Evolutionary conservation across 257 asterid genomes (phyloP).

Genomic region (Penstemon eatonii): DNA sequence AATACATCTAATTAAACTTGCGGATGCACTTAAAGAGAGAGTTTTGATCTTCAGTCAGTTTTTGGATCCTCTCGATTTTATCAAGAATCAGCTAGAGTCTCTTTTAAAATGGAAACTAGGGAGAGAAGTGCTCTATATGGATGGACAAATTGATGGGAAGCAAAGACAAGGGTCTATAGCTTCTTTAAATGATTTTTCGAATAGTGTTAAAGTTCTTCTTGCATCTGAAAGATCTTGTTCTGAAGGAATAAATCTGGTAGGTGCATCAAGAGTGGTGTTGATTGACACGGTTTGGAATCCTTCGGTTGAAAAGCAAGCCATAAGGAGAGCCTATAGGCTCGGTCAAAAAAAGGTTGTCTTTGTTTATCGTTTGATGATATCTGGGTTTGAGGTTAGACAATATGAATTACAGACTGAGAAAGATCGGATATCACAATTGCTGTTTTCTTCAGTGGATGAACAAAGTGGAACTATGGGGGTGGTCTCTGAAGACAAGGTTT

Average conservation of each 20-base stretch:
- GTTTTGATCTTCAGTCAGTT: constrained; percentile 68
- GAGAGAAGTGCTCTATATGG: constrained; percentile 49
- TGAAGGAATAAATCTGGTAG: constrained; percentile 57
- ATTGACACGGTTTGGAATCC: constrained; percentile 73
- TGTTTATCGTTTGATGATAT: constrained; percentile 51
- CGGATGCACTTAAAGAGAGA: constrained; percentile 48
- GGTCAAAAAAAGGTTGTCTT: constrained; percentile 56
- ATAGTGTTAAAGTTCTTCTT: constrained; percentile 58
- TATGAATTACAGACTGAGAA: constrained; percentile 39
- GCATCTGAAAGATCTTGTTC: constrained; percentile 63
- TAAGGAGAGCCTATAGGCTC: constrained; percentile 55
- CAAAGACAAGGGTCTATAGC: constrained; percentile 45
- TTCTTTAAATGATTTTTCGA: constrained; percentile 40
- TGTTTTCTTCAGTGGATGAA: constrained; percentile 37
- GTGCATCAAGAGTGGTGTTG: constrained; percentile 58
- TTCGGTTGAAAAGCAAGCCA: constrained; percentile 59
- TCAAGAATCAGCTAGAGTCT: constrained; percentile 36
- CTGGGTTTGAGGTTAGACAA: constrained; percentile 43
- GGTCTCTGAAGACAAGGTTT: constrained; percentile 30
- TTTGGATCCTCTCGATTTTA: constrained; percentile 35
- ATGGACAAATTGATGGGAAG: constrained; percentile 39
- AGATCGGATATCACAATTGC: constrained; percentile 43
- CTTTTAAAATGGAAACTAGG: constrained; percentile 47
- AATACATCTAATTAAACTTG: constrained; percentile 42
- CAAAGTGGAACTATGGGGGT: neutral